Conservation (phyloP, 2,329 filamentous ascomycete genomes). For the Corniculantispora saksenae region DNA sequence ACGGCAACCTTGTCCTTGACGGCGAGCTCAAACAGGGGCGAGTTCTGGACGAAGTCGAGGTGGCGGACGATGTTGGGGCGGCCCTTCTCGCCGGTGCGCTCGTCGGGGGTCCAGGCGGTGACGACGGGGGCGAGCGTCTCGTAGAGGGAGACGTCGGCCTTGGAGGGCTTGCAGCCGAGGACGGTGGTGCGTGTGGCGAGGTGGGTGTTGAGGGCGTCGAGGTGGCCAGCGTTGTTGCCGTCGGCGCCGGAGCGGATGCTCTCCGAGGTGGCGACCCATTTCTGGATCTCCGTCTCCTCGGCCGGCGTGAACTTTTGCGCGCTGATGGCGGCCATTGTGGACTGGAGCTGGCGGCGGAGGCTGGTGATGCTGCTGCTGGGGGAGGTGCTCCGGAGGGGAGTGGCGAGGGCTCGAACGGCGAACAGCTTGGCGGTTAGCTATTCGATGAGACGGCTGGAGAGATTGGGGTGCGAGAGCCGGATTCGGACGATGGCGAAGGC, state of each 20-base stretch:
- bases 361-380: constrained; percentile 23
- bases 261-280: constrained; percentile 81
- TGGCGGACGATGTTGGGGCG: constrained; percentile 89
- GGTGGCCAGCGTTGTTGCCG: constrained; percentile 62
- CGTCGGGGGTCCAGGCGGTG: constrained; percentile 76
- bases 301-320: constrained; percentile 70
- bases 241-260: constrained; percentile 57
- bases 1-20: constrained; percentile 75
- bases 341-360: constrained; percentile 30
- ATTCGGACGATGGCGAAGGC: background rate
- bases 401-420: constrained; percentile 41
- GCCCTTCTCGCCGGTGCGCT: constrained; percentile 86
- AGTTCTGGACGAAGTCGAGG: constrained; percentile 94
- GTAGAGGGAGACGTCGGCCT: constrained; percentile 84
- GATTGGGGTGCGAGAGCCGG: background rate
- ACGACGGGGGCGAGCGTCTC: constrained; percentile 75
- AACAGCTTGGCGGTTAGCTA: constrained; percentile 43
- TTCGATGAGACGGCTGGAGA: background rate
- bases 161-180: constrained; percentile 84
- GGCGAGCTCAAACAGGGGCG: constrained; percentile 69
- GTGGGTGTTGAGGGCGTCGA: constrained; percentile 81
- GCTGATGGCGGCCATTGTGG: constrained; percentile 66
- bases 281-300: constrained; percentile 84
- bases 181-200: constrained; percentile 86
- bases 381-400: constrained; percentile 36